Evolutionary conservation across 768 basidiomycete genomes (phyloP).

Genomic region (Panaeolus cyanescens): DNA sequence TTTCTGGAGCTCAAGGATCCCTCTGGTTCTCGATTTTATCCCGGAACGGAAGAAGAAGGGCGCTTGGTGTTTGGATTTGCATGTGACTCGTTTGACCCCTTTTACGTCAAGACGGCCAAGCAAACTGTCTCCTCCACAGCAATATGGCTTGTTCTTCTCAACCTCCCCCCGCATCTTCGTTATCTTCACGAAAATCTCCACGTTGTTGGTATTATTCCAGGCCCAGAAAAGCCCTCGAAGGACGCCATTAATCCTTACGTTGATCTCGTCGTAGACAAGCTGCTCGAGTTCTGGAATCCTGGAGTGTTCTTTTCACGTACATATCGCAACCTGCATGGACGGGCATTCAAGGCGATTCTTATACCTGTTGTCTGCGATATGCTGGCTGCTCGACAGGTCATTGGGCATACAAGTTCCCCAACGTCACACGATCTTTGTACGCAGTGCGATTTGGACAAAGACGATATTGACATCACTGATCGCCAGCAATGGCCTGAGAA

Average conservation of each 20-base stretch:
- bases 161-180: not conserved
- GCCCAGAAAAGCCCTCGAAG: conserved; percentile 3
- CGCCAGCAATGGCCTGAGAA: not conserved
- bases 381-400: conserved; percentile 24
- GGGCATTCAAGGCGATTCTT: conserved; percentile 20
- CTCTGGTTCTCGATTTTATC: not conserved
- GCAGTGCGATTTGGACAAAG: conserved; percentile 13
- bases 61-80: not conserved
- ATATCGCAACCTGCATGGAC: not conserved
- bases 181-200: conserved; percentile 1
- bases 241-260: conserved; percentile 3
- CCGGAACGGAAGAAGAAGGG: not conserved
- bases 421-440: conserved; percentile 19
- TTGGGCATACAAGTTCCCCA: conserved; percentile 15
- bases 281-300: not conserved
- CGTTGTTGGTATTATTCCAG: conserved; percentile 5
- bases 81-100: not conserved
- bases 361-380: conserved; percentile 35
- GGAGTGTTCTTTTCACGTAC: not conserved
- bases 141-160: not conserved
- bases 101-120: not conserved
- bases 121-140: not conserved
- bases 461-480: conserved; percentile 21
- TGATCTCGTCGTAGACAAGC: not conserved
- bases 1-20: not conserved